phyloP scores from a whole-genome alignment of 805 yeast species.

The Candida odintsovae region DNA sequence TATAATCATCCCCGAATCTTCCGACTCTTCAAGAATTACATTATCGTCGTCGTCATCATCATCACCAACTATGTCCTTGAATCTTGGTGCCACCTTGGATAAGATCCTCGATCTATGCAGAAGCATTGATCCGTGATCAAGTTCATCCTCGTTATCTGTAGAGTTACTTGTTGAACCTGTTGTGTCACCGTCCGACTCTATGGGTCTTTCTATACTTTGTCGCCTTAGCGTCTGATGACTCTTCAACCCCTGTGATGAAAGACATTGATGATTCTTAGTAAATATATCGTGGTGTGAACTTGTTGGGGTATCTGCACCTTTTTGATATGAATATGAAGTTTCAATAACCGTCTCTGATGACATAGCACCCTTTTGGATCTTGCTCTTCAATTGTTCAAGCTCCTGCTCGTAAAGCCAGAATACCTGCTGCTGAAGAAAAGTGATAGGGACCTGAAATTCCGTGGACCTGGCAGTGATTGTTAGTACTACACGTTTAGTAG shows the following conservation, averaged over 20 bases:
- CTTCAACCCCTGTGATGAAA: background rate
- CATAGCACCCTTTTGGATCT: conserved; percentile 16
- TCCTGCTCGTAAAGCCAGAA: conserved; percentile 25
- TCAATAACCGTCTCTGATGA: conserved; percentile 5
- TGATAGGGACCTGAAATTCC: conserved; percentile 18
- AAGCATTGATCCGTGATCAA: conserved; percentile 14
- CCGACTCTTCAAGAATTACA: background rate
- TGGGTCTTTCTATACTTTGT: conserved; percentile 4
- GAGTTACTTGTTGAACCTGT: background rate
- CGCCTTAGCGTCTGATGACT: conserved; percentile 3
- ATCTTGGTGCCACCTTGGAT: conserved; percentile 16
- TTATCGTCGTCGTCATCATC: conserved; percentile 5
- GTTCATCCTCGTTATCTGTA: background rate
- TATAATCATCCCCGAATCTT: background rate
- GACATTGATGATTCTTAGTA: background rate
- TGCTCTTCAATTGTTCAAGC: conserved; percentile 19
- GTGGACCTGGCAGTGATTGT: conserved; percentile 2
- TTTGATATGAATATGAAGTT: background rate
- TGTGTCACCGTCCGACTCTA: background rate
- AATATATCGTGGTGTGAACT: background rate
- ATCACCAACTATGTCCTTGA: conserved; percentile 15
- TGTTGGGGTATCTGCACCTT: background rate
- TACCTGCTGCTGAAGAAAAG: conserved; percentile 24
- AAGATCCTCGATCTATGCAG: conserved; percentile 22
- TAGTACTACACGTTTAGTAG: background rate